Percentiles rank a stretch among this genome's conserved stretches.
Conservation (phyloP, 1,139 yeast species). For the Candida neerlandica region DNA sequence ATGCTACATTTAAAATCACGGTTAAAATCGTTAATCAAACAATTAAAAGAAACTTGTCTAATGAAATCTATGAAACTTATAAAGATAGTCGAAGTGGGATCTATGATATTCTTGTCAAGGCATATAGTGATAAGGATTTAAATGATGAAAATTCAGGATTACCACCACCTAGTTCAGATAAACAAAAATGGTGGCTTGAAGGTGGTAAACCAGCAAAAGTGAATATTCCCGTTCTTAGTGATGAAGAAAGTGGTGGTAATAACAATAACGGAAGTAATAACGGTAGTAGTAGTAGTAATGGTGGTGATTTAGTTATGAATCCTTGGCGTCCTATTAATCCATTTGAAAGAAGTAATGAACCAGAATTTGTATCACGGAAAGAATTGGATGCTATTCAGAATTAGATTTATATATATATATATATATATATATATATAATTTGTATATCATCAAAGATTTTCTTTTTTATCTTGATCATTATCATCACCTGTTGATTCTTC, state of each 20-base stretch:
- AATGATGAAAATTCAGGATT: slow-evolving; percentile 36
- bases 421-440: background rate
- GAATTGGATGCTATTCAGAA: slow-evolving; percentile 13
- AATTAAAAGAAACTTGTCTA: slow-evolving; percentile 58
- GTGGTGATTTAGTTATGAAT: slow-evolving; percentile 51
- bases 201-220: slow-evolving; percentile 79
- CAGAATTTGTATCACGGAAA: slow-evolving; percentile 31
- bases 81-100: slow-evolving; percentile 47
- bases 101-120: slow-evolving; percentile 35
- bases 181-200: slow-evolving; percentile 88
- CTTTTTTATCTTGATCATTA: background rate
- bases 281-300: background rate
- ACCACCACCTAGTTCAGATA: slow-evolving; percentile 89
- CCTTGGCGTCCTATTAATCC: slow-evolving; percentile 75
- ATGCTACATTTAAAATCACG: slow-evolving; percentile 68
- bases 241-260: slow-evolving; percentile 16
- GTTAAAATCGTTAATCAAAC: slow-evolving; percentile 72
- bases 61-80: slow-evolving; percentile 60
- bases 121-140: slow-evolving; percentile 24
- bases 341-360: slow-evolving; percentile 45
- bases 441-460: background rate
- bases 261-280: background rate
- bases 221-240: slow-evolving; percentile 42
- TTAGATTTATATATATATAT: background rate
- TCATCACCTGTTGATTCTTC: background rate